Percentiles rank a stretch among this genome's conserved stretches.
Conservation (phyloP, 2,329 filamentous ascomycete species). For the Phaeosphaeria sp. region DNA sequence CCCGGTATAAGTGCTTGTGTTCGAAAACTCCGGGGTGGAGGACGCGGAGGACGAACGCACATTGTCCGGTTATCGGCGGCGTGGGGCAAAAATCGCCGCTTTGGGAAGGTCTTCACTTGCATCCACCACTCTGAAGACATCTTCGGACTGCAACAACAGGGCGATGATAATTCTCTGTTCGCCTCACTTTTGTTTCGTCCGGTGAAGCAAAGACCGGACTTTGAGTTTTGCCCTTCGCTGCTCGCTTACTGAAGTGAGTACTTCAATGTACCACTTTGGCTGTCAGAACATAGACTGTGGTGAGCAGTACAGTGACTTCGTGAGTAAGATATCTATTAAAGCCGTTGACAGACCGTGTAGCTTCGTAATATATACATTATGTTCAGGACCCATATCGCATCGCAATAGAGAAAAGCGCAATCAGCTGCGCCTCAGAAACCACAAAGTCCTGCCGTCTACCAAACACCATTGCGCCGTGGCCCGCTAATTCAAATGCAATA, state of each 20-base stretch:
- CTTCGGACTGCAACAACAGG: background rate
- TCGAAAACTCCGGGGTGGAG: background rate
- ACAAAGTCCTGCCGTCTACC: background rate
- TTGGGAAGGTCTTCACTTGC: background rate
- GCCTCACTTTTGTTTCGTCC: background rate
- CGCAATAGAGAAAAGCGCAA: background rate
- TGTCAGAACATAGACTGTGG: background rate
- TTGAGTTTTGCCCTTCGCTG: background rate
- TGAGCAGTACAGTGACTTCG: background rate
- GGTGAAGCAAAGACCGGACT: background rate
- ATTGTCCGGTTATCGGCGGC: slow-evolving; percentile 6
- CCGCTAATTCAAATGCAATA: background rate
- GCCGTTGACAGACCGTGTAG: background rate
- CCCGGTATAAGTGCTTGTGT: background rate
- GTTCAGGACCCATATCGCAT: background rate
- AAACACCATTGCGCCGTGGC: background rate
- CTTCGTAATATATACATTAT: background rate
- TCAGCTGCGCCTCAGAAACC: too few relatives aligned
- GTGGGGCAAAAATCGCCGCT: background rate
- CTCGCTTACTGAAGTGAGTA: background rate
- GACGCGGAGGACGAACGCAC: background rate
- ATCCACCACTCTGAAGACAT: background rate
- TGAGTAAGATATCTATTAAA: background rate
- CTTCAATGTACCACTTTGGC: background rate
- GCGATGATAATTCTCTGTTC: background rate